Percentiles rank a stretch among this genome's conserved stretches.
Conservation (phyloP, 1,284 basidiomycete species). For the Amylostereum chailletii region DNA sequence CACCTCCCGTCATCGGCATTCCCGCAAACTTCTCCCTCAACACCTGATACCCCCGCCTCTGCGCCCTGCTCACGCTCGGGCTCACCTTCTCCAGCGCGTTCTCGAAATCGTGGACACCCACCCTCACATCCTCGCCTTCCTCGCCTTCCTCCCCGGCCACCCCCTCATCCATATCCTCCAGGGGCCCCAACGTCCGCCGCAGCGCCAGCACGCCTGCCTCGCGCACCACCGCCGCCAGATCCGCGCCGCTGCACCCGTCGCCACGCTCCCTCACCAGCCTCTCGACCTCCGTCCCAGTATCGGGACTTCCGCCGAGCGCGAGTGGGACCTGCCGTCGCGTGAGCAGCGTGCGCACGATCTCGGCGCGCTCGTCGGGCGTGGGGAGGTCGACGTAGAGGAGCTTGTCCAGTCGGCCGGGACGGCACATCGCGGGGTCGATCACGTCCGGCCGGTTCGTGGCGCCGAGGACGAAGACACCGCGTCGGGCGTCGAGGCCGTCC, state of each 20-base stretch:
- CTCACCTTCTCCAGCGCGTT: constrained; percentile 76
- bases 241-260: constrained; percentile 87
- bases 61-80: constrained; percentile 78
- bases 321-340: constrained; percentile 60
- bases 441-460: constrained; percentile 99
- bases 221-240: constrained; percentile 78
- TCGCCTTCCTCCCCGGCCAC: constrained; percentile 11
- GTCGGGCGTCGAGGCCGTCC: constrained; percentile 87
- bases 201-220: constrained; percentile 89
- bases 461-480: constrained; percentile 91
- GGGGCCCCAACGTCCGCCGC: constrained; percentile 55
- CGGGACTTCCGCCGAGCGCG: constrained; percentile 21
- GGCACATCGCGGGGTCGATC: constrained; percentile 98
- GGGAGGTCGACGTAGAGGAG: constrained; percentile 95
- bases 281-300: constrained; percentile 30
- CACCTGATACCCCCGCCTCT: constrained; percentile 77
- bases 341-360: constrained; percentile 76
- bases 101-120: constrained; percentile 64
- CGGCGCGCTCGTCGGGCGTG: constrained; percentile 65
- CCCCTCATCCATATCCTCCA: constrained; percentile 45
- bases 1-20: constrained; percentile 29
- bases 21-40: constrained; percentile 79
- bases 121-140: constrained; percentile 25
- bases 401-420: constrained; percentile 93
- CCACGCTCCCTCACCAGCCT: constrained; percentile 50